Conservation (phyloP, 75 land plant species). For the Cupressus sempervirens region DNA sequence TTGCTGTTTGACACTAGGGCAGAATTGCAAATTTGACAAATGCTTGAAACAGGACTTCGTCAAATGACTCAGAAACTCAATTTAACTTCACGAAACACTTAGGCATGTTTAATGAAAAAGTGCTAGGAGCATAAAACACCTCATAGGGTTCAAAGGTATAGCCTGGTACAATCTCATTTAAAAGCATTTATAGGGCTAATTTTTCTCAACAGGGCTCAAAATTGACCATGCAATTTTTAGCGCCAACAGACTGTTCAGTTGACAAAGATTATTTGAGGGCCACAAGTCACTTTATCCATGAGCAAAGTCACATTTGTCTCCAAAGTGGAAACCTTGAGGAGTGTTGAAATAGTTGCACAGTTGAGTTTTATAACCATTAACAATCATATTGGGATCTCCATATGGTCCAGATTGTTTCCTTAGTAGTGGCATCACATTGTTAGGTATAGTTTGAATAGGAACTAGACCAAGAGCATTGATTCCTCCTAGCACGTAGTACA, state of each 20-base stretch:
- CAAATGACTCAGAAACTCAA: too few species aligned
- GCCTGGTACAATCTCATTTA: too few species aligned
- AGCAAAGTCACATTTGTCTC: slow-evolving; percentile 79
- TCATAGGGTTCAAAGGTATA: too few species aligned
- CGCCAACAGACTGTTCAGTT: not conserved
- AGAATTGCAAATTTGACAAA: too few species aligned
- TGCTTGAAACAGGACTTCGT: too few species aligned
- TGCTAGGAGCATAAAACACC: too few species aligned
- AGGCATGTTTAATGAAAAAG: too few species aligned
- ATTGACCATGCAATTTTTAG: too few species aligned
- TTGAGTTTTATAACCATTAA: slow-evolving; percentile 41
- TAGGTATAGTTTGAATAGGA: slow-evolving; percentile 31
- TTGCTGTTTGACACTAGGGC: too few species aligned
- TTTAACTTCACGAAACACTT: too few species aligned
- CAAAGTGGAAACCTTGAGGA: slow-evolving; percentile 71
- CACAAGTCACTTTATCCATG: slow-evolving; percentile 70
- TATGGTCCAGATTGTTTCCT: slow-evolving; percentile 21
- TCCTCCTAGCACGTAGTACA: slow-evolving; percentile 84
- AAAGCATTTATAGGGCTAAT: too few species aligned
- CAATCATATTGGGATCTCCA: slow-evolving; percentile 18
- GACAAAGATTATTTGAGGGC: slow-evolving; percentile 10
- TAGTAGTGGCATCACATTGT: slow-evolving; percentile 10
- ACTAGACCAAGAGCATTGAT: slow-evolving; percentile 27
- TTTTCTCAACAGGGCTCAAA: too few species aligned
- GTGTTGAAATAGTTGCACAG: slow-evolving; percentile 60